These are phyloP conservation scores for Ogataea pilisensis DNA, from an alignment of 805 yeast species.

Conservation along the genomic window DNA sequence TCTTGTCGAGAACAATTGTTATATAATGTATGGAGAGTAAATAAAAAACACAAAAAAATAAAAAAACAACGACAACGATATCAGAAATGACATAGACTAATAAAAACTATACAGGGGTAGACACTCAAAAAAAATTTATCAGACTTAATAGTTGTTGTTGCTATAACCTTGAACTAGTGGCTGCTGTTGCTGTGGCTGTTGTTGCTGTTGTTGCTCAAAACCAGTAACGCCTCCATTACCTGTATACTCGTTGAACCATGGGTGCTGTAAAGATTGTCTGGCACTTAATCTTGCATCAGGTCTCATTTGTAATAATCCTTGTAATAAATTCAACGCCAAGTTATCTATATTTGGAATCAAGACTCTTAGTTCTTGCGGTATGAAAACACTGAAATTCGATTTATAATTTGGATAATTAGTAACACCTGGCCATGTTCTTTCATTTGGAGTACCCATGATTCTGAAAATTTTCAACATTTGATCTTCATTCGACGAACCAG, in stretches of 20 bases:
- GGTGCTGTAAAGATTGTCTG: slow-evolving; percentile 60
- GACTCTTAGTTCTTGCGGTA: slow-evolving; percentile 78
- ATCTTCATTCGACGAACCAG: slow-evolving; percentile 95
- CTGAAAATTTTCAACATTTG: slow-evolving; percentile 89
- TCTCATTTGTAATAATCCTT: slow-evolving; percentile 54
- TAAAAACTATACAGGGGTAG: too few species aligned
- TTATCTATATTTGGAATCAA: slow-evolving; percentile 67
- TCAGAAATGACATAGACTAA: too few species aligned
- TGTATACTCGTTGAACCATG: slow-evolving; percentile 77
- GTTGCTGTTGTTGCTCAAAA: slow-evolving; percentile 8
- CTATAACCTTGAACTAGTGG: slow-evolving; percentile 10
- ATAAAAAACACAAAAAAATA: too few species aligned
- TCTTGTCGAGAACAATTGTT: too few species aligned
- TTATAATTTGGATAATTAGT: slow-evolving; percentile 84
- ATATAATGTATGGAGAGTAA: too few species aligned
- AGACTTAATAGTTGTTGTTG: slow-evolving; percentile 8
- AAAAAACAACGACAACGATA: too few species aligned
- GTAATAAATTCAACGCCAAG: slow-evolving; percentile 63
- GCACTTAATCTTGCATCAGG: slow-evolving; percentile 60
- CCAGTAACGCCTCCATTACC: slow-evolving; percentile 13
- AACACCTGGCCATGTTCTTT: slow-evolving; percentile 96
- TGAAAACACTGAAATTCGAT: slow-evolving; percentile 76
- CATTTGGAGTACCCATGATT: slow-evolving; percentile 95
- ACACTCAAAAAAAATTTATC: too few species aligned
- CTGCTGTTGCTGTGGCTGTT: slow-evolving; percentile 7